Base-by-base conservation (phyloP, 495 filamentous ascomycete genomes). In the Daldinia loculata region DNA sequence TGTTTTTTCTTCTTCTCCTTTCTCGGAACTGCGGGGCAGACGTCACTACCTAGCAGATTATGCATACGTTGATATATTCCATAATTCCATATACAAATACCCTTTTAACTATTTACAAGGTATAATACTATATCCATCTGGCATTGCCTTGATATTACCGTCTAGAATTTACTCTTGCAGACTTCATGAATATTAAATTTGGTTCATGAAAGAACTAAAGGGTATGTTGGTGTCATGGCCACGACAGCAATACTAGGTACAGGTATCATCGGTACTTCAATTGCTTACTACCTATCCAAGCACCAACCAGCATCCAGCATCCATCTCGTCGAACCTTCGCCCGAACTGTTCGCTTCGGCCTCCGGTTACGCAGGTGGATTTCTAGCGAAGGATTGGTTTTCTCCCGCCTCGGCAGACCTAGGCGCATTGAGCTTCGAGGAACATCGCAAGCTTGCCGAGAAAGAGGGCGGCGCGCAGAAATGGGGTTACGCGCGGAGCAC, bases 251-350 rank as follows among this genome's bases (percentile, higher is more conserved):
- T 95, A 63, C 77, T 95, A 52, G 92, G 92, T 55, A 86, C 87
- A 56, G 92, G 92, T 57, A 93, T 95, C 77, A 92, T 95, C 41
- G 91, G 91, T 65, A 77, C 87, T 52, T 90, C 90, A n/a, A 92
- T 90, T 26, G 92, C 92, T 11, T 93, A 91, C 78, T 93, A 92
- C 75, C 85, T 93, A 50, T 87, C 87, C 22, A 78, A 87, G 36
- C 81, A 84, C 32, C 84, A 84, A 17, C 77, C 81, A 17, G 77
- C 84, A 4, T 79, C 84, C 11, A 81, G 82, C 43, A 89, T 94
- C 66, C 88, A 93, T 71, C 85, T 94, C 39, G 76, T 94, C 56
- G 92, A 94, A 63, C 78, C 88, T 15, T 87, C 88, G 0, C 79
- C 84, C 0, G 76, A 86, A 30, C 85, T 93, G 29, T 93, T 94